Evolutionary conservation across 441 rosid genomes (phyloP).

Genomic region (Gossypium lobatum): DNA sequence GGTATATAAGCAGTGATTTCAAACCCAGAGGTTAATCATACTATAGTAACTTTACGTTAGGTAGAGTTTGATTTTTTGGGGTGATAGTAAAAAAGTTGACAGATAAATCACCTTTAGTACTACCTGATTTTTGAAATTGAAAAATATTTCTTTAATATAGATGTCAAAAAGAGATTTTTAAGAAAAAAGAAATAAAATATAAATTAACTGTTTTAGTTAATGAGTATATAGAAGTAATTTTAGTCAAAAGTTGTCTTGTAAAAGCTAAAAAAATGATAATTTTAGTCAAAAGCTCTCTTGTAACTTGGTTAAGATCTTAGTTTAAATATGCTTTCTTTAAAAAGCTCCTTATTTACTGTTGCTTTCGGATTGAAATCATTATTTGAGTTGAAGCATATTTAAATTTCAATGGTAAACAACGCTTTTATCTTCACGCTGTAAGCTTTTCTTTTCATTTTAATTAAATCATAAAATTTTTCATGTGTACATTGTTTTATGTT

Average conservation of each 20-base stretch:
- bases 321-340: not conserved
- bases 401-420: not conserved
- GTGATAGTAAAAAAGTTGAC: no score
- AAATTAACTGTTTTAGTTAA: no score
- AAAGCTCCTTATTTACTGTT: not conserved
- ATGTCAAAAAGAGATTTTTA: not conserved
- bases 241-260: not conserved
- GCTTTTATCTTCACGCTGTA: not conserved
- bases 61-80: no score
- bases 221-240: not conserved
- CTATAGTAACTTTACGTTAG: no score
- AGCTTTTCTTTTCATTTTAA: not conserved
- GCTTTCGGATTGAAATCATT: not conserved
- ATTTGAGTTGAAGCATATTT: not conserved
- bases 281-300: not conserved
- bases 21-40: not conserved
- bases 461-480: no score
- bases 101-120: no score
- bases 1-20: not conserved
- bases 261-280: not conserved
- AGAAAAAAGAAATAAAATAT: no score
- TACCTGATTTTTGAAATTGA: not conserved
- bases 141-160: no score
- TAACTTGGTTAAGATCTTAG: not conserved
- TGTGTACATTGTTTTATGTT: no score